phyloP scores from a whole-genome alignment of 768 basidiomycete species.

The Hydnomerulius pinastri region DNA sequence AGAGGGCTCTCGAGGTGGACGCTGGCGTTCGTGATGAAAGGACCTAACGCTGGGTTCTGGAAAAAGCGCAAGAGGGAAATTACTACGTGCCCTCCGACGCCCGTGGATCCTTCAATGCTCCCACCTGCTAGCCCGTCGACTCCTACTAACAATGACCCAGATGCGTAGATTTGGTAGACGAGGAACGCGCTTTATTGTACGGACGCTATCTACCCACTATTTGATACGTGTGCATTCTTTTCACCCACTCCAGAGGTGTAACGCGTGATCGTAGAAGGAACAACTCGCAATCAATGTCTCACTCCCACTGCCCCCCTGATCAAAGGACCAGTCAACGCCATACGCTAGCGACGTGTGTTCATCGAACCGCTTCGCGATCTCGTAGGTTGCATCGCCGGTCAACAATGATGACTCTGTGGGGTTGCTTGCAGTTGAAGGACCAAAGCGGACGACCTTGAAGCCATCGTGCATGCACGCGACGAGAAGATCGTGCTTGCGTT shows the following conservation, averaged over 20 bases:
- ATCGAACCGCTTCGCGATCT: constrained; percentile 63
- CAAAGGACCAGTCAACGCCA: constrained; percentile 86
- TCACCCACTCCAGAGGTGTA: constrained; percentile 81
- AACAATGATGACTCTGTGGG: constrained; percentile 1
- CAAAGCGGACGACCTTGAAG: constrained; percentile 69
- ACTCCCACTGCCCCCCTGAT: constrained; percentile 21
- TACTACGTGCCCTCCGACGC: constrained; percentile 12
- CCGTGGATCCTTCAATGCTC: constrained; percentile 3
- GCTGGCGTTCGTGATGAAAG: constrained; percentile 63
- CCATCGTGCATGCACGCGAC: constrained; percentile 99
- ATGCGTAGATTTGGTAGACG: no score
- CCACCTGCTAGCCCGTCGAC: constrained; percentile 5
- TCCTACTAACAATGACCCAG: background rate
- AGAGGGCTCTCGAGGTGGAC: constrained; percentile 78
- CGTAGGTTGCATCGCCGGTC: constrained; percentile 24
- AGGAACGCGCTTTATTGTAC: no score
- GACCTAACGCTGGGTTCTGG: constrained; percentile 57
- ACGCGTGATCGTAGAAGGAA: constrained; percentile 91
- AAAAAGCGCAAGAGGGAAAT: constrained; percentile 33
- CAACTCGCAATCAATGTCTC: constrained; percentile 77
- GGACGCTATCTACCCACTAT: no score
- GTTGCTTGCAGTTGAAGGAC: constrained; percentile 7
- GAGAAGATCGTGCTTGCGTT: constrained; percentile 72
- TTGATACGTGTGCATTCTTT: no score
- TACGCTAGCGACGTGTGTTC: constrained; percentile 85